phyloP scores from a whole-genome alignment of 306 rosid species.

The Fagus sylvatica region DNA sequence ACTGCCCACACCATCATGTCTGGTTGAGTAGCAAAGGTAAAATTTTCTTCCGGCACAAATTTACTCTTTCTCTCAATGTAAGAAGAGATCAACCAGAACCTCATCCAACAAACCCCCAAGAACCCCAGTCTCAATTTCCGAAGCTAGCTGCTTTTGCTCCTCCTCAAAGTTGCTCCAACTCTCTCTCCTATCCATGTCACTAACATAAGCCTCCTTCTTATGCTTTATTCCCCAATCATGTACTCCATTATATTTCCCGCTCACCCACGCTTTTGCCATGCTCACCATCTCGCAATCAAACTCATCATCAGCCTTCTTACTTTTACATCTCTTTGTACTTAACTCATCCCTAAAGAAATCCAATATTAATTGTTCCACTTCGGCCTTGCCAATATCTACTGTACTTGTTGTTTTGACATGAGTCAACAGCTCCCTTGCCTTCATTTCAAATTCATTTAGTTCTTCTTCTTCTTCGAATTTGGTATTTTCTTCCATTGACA shows the following conservation, averaged over 20 bases:
- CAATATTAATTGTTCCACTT: constrained; percentile 39
- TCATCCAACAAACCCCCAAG: constrained; percentile 47
- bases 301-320: constrained; percentile 15
- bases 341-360: constrained; percentile 59
- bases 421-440: constrained; percentile 44
- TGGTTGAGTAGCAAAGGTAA: not conserved
- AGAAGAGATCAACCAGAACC: constrained; percentile 35
- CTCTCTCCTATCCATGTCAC: constrained; percentile 51
- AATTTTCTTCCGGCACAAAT: too few species aligned
- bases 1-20: not conserved
- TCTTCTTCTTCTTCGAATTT: constrained; percentile 30
- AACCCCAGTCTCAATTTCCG: constrained; percentile 49
- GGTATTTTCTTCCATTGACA: constrained; percentile 24
- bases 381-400: constrained; percentile 1
- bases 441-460: constrained; percentile 31
- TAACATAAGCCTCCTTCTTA: constrained; percentile 45
- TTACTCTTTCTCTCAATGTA: not conserved
- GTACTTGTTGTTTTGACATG: constrained; percentile 36
- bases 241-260: constrained; percentile 21
- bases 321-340: constrained; percentile 21
- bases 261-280: constrained; percentile 52
- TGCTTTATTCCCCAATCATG: constrained; percentile 31
- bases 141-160: constrained; percentile 53
- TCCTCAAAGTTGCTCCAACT: constrained; percentile 49
- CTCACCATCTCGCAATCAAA: constrained; percentile 37